A percentile compares a stretch with the other conserved stretches of the same genome.
phyloP scores from a whole-genome alignment of 257 asterid genomes.

The Solanum dulcamara region DNA sequence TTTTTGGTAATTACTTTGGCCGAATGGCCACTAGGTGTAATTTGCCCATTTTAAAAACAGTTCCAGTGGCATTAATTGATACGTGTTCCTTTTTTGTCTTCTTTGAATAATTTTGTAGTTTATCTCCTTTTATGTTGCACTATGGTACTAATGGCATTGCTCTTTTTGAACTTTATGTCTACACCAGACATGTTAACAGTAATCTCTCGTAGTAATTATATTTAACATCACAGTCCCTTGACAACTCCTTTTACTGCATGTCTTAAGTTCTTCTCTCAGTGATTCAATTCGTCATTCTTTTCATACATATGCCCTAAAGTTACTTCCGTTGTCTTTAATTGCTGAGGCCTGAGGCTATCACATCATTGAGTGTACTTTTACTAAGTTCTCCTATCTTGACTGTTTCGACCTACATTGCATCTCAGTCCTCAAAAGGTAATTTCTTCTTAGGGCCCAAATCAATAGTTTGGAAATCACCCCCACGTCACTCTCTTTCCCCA shows the following conservation, averaged over 20 bases:
- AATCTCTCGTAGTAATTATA: not conserved
- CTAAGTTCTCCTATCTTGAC: not conserved
- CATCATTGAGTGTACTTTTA: not conserved
- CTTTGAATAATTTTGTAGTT: not conserved
- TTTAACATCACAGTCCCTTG: not conserved
- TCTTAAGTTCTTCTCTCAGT: not conserved
- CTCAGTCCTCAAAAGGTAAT: not conserved
- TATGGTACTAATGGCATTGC: not conserved
- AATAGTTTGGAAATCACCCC: not conserved
- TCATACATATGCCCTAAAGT: not conserved
- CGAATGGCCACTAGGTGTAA: no score
- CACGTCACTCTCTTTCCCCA: not conserved
- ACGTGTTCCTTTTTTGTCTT: no score
- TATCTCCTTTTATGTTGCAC: not conserved
- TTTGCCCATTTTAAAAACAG: no score
- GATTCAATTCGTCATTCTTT: not conserved
- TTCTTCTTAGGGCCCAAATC: not conserved
- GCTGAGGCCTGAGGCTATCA: not conserved
- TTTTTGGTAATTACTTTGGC: no score
- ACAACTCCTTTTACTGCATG: not conserved
- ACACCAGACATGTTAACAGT: not conserved
- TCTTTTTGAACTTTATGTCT: not conserved
- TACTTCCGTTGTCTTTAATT: not conserved
- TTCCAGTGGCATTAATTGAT: no score
- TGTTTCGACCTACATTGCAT: not conserved